Base-by-base conservation (phyloP, 2,329 filamentous ascomycete genomes). In the Calonectria pauciramosa region DNA sequence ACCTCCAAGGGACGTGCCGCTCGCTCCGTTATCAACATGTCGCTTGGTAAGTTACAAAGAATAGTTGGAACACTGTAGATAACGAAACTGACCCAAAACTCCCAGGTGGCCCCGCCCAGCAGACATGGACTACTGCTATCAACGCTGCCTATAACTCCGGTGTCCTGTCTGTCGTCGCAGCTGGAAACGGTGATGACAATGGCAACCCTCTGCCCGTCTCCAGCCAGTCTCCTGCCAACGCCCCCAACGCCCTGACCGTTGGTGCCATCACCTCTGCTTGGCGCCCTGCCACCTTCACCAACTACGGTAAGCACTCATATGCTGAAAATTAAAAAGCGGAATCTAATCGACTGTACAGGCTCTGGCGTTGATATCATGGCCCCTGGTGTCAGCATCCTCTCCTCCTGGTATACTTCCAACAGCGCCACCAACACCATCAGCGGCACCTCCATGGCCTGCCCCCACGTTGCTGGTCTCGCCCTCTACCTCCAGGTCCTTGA, bases 401-500 rank as follows among this genome's bases (percentile, higher is more conserved):
- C 86, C 34, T 81, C 90, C 3, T 90, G 85, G 86, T 86, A 85
- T 68, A 84, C 86, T 68, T 77, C 81, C 75, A 86, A 74, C 70
- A 66, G 74, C 36, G 79, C 79, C 7, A 85, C 82, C 32, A 78
- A 75, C 63, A 77, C 85, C 82, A 59, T 89, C 84, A 81, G 84
- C 32, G 86, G 86, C 56, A 88, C 86, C 13, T 87, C 85, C 26
- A 86, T 86, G 85, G 84, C 86, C 7, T 75, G 80, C 23, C 86
- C 86, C 44, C 85, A 87, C 68, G 80, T 88, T 71, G 80, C 83
- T 2, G 86, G 86, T 28, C 81, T 88, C 28, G 85, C 76, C 38
- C 83, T 86, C 18, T 88, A 88, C 76, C 82, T 88, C 34, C 80
- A 91, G 74, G 85, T 85, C 23, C 87, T 90, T 20, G 84, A 91